Conservation (phyloP, 352 stramenopile species). For the Pythium diclinum region DNA sequence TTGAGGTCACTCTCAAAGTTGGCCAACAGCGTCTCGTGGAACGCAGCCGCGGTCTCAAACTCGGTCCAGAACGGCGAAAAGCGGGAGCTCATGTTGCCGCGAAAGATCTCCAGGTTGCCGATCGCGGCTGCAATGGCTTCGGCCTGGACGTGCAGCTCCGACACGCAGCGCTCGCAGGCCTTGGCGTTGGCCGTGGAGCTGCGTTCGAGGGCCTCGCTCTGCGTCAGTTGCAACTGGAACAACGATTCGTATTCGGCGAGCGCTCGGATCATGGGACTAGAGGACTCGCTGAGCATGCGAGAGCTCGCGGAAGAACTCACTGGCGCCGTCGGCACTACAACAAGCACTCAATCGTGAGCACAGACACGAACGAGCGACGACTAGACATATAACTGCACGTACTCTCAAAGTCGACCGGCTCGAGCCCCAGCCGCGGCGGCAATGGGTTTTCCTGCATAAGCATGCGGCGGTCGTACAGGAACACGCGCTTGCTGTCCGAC, state of each 20-base stretch:
- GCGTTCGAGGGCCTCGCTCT: slow-evolving; percentile 61
- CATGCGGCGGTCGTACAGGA: slow-evolving; percentile 80
- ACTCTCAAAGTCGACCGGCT: slow-evolving; percentile 47
- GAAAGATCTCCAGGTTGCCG: slow-evolving; percentile 76
- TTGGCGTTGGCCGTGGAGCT: slow-evolving; percentile 52
- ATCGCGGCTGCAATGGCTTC: slow-evolving; percentile 71
- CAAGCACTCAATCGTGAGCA: background rate
- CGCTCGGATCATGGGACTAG: slow-evolving; percentile 70
- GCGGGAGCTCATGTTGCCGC: slow-evolving; percentile 70
- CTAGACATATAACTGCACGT: slow-evolving; percentile 4
- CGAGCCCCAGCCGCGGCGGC: slow-evolving; percentile 31
- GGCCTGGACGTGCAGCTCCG: slow-evolving; percentile 61
- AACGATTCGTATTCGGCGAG: slow-evolving; percentile 79
- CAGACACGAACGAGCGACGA: slow-evolving; percentile 7
- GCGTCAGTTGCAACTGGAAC: slow-evolving; percentile 72
- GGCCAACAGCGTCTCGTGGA: slow-evolving; percentile 57
- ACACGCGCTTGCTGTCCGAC: slow-evolving; percentile 58
- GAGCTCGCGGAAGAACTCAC: slow-evolving; percentile 62
- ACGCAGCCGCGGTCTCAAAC: slow-evolving; percentile 51
- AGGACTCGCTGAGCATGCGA: slow-evolving; percentile 71
- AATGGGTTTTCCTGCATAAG: slow-evolving; percentile 60
- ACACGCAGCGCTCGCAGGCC: slow-evolving; percentile 48
- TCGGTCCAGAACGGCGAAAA: slow-evolving; percentile 81
- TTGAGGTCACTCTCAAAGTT: slow-evolving; percentile 72
- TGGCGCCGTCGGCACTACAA: slow-evolving; percentile 53